Evolutionary conservation across 73 alveolate species (phyloP).

Genomic region (Paramecium octaurelia): DNA sequence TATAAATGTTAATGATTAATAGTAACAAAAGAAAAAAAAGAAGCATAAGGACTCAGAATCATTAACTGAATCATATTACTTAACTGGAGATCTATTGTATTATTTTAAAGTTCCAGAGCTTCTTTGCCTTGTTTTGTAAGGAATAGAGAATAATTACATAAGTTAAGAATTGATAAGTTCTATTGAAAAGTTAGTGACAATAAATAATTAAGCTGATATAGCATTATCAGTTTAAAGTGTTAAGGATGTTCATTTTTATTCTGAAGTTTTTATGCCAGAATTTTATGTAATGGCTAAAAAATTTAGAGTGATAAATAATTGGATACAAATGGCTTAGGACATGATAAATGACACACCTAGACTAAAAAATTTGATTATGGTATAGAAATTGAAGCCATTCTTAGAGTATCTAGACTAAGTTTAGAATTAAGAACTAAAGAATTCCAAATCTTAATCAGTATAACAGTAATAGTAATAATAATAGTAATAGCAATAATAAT

Average conservation of each 20-base stretch:
- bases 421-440: not conserved
- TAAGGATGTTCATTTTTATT: not conserved
- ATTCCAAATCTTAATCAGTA: not conserved
- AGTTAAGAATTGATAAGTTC: not conserved
- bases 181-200: not conserved
- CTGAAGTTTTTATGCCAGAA: slow-evolving; percentile 26
- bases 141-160: not conserved
- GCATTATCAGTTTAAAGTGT: not conserved
- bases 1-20: not conserved
- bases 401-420: not conserved
- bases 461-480: not conserved
- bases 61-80: not conserved
- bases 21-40: not conserved
- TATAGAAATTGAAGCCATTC: not conserved
- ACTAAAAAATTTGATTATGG: not conserved
- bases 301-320: not conserved
- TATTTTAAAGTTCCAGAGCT: slow-evolving; percentile 31
- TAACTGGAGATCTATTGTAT: not conserved
- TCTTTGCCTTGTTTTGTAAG: not conserved
- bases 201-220: not conserved
- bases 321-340: not conserved
- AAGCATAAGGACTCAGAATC: not conserved
- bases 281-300: slow-evolving; percentile 20
- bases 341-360: slow-evolving; percentile 10
- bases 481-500: not conserved